phyloP scores from a whole-genome alignment of 495 filamentous ascomycete genomes.

The Penicillium steckii region DNA sequence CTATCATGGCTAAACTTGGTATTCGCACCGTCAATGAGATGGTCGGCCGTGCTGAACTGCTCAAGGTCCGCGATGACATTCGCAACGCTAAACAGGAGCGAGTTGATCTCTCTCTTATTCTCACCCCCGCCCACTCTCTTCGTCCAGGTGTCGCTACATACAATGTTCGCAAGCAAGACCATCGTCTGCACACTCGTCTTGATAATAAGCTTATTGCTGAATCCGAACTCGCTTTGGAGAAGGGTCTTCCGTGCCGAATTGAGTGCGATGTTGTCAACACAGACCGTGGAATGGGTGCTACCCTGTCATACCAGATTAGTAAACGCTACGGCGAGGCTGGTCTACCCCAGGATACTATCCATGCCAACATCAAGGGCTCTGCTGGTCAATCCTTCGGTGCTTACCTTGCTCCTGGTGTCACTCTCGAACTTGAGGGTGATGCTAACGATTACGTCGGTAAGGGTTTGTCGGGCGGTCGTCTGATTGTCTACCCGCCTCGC shows the following conservation, averaged over 20 bases:
- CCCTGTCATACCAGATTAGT: slow-evolving; percentile 94
- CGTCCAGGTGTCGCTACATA: slow-evolving; percentile 96
- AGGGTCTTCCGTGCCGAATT: slow-evolving; percentile 90
- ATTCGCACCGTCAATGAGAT: slow-evolving; percentile 97
- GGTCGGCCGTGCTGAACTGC: slow-evolving; percentile 89
- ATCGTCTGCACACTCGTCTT: slow-evolving; percentile 86
- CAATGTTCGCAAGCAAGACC: slow-evolving; percentile 98
- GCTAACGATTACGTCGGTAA: slow-evolving; percentile 99
- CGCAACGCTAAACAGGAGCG: slow-evolving; percentile 87
- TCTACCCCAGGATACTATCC: slow-evolving; percentile 90
- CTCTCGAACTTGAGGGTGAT: slow-evolving; percentile 95
- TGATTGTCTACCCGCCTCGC: slow-evolving; percentile 95
- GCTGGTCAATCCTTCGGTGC: slow-evolving; percentile 98
- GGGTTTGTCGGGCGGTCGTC: slow-evolving; percentile 89
- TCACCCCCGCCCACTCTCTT: slow-evolving; percentile 94
- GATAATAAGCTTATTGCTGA: slow-evolving; percentile 99
- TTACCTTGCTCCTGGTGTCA: slow-evolving; percentile 92
- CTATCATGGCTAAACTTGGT: slow-evolving; percentile 97
- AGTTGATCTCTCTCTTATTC: slow-evolving; percentile 91
- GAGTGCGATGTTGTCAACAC: slow-evolving; percentile 99
- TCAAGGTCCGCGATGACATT: slow-evolving; percentile 87
- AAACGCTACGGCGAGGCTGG: slow-evolving; percentile 89
- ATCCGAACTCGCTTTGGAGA: slow-evolving; percentile 93
- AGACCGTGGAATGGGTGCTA: slow-evolving; percentile 91
- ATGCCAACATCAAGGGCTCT: slow-evolving; percentile 98